Base-by-base conservation (phyloP, 2,329 filamentous ascomycete genomes). In the Cladosporium sp. region DNA sequence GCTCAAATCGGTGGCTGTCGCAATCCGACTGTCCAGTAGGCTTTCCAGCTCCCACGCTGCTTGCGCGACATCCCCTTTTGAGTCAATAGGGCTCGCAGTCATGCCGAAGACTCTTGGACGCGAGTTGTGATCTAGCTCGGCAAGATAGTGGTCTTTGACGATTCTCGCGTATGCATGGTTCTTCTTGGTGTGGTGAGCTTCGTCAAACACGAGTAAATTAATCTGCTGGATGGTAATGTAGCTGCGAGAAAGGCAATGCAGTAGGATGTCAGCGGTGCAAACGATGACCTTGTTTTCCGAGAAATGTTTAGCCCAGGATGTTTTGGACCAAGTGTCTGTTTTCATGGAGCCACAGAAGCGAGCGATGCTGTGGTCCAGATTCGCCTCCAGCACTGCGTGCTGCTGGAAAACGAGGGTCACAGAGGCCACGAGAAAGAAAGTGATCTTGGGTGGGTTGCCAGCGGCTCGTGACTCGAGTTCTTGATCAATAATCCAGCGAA, bases 131-230 rank as follows among this genome's bases (percentile, higher is more conserved):
- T 74, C 69, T 1, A 65, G 58, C 25, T 76, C 72, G 2, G 76
- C 68, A 1, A 81, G 56, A 62, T 96, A 97, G 58, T 88, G 90
- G 52, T 95, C 86, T 59, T 87, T 90, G 69, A 98, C 88, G 52
- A 98, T 93, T 22, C 77, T 78, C 16, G 92, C 88, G 63, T 95
- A 98, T 0, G 88, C 79, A 61, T 98, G 93, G 45, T 90, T 86
- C 66, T 92, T 94, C 69, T 98, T 98, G 0, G 92, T 83, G 62
- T 97, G 93, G 61, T 98, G 93, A 5, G 91, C 93, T 68, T 98
- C 93, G 61, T 98, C 93, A 57, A 98, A 95, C 53, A 97, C 83
- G 32, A 98, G 74, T 1, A 98, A 78, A 61, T 92, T 97, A 66
- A 97, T 89, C 58, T 86, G 81, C 15, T 80, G 73, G 72, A 98